Base-by-base conservation (phyloP, 805 yeast species). In the Kodamaea hsintzibuensis region DNA sequence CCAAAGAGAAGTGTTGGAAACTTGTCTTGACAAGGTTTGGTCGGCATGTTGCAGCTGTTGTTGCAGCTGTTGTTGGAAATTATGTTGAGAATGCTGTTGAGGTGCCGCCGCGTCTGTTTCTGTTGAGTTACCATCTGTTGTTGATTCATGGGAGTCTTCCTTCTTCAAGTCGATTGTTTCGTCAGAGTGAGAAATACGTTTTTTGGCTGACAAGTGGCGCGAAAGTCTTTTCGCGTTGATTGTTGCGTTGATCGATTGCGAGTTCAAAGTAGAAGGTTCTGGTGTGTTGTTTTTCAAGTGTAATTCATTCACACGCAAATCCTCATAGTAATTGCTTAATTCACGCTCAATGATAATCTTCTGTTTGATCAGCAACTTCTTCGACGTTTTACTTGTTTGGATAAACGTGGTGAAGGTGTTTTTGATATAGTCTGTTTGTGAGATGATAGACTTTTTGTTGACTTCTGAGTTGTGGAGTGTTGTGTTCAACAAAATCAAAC, bases 401-500 rank as follows among this genome's bases (percentile, higher is more conserved):
- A 72, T 61, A 55, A 74, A 76, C 19, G 81, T 75, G 33, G 71
- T 59, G 60, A 74, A 71, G 16, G 80, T 76, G 63, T 76, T 76
- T 43, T 65, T 64, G 54, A 76, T 72, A 58, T 74, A 76, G 60
- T 75, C 80, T 13, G 66, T 58, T 59, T 75, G 78, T 46, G 72
- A 68, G 47, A 76, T 76, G 56, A 69, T 72, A 37, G 72, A 66
- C 54, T 70, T 73, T 53, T 65, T 70, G 57, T 65, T 68, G 13
- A 76, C 63, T 57, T 72, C 79, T 6, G 67, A 62, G 54, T 85
- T 85, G 70, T 89, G 91, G 39, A 89, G 71, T 52, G 91, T 91
- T 0, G 96, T 88, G 68, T 90, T 90, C 51, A 89, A 74, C 50
- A 90, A 78, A 50, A 90, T 76, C 60, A 90, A 71, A 1, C 91